phyloP scores from a whole-genome alignment of 2,329 filamentous ascomycete genomes.

The Ophiostoma populinum region DNA sequence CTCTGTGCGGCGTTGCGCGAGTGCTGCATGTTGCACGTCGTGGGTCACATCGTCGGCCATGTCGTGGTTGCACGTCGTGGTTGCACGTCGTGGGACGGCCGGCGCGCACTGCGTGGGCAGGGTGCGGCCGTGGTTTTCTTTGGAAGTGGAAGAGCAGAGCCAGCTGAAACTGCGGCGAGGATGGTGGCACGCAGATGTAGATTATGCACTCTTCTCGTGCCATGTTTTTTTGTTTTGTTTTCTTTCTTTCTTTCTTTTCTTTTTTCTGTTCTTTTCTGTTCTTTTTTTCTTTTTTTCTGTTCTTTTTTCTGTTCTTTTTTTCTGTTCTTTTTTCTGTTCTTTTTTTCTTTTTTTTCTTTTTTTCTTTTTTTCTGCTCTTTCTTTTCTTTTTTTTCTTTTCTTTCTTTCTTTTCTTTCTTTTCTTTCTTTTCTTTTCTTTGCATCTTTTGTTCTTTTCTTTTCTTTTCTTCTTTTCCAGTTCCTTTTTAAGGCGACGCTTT shows the following conservation, averaged over 20 bases:
- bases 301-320: background rate
- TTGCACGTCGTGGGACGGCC: no score
- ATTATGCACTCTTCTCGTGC: background rate
- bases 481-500: no score
- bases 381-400: background rate
- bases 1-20: no score
- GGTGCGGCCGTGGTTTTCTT: no score
- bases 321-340: background rate
- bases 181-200: no score
- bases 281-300: background rate
- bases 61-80: no score
- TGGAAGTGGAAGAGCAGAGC: background rate
- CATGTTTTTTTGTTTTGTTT: background rate
- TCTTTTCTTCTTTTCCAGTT: background rate
- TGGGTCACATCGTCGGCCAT: no score
- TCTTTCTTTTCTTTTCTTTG: background rate
- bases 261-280: background rate
- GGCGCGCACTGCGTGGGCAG: no score
- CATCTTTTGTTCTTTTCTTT: background rate
- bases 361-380: background rate
- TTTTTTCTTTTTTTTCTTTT: background rate
- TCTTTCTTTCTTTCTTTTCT: background rate
- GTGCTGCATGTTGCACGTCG: no score
- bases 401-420: background rate
- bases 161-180: constrained; percentile 1